Evolutionary conservation across 2,329 filamentous ascomycete genomes (phyloP).

Genomic region (Alternaria arborescens): DNA sequence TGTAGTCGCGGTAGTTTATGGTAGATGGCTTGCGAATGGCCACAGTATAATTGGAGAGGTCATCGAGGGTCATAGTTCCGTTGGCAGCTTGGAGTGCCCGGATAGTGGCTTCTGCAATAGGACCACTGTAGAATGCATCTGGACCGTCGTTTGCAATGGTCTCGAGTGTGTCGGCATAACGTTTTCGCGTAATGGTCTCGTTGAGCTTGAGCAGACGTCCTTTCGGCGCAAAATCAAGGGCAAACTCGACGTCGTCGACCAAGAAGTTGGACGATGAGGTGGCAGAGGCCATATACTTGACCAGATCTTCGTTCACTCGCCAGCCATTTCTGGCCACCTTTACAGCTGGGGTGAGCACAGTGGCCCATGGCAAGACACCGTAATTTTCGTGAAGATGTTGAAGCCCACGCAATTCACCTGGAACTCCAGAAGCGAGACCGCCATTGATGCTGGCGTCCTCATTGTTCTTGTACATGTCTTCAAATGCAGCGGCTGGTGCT

Average conservation of each 20-base stretch:
- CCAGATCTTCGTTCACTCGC: conserved; percentile 74
- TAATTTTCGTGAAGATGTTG: conserved; percentile 79
- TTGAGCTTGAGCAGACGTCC: conserved; percentile 76
- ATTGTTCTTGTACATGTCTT: conserved; percentile 86
- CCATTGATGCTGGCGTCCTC: conserved; percentile 71
- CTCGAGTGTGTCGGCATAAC: conserved; percentile 83
- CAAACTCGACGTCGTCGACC: conserved; percentile 78
- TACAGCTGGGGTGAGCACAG: conserved; percentile 77
- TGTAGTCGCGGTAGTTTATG: conserved; percentile 69
- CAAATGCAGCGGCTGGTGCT: conserved; percentile 79
- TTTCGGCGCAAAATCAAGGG: conserved; percentile 86
- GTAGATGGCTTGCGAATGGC: conserved; percentile 67
- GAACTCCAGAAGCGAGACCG: conserved; percentile 73
- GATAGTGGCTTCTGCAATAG: conserved; percentile 78
- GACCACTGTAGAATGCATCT: conserved; percentile 76
- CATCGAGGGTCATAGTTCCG: conserved; percentile 85
- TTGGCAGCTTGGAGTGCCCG: conserved; percentile 71
- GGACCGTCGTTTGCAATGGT: conserved; percentile 76
- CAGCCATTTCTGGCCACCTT: conserved; percentile 69
- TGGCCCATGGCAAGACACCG: conserved; percentile 64
- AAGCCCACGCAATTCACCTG: conserved; percentile 79
- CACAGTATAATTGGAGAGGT: conserved; percentile 78
- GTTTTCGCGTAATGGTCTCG: conserved; percentile 79
- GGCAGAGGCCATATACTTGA: conserved; percentile 72
- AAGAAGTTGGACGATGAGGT: conserved; percentile 70